Conservation (phyloP, 2,329 filamentous ascomycete genomes). For the Aspergillus texensis region DNA sequence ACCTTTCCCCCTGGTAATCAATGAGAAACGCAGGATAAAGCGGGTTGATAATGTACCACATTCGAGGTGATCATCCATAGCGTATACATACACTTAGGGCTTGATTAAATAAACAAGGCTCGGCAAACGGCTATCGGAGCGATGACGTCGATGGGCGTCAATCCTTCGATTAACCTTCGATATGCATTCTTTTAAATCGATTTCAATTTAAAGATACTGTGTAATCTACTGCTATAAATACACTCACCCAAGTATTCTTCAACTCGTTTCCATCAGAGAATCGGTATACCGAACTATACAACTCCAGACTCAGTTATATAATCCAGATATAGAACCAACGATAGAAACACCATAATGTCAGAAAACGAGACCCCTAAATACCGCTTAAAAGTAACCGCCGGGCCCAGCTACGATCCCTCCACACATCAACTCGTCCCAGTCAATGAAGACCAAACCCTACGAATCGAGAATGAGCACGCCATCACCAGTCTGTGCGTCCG, state of each 20-base stretch:
- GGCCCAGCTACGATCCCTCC: slow-evolving; percentile 71
- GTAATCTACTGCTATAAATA: neutral
- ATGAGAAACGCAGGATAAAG: neutral
- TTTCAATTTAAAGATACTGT: no score
- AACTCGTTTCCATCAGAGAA: neutral
- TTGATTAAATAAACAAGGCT: no score
- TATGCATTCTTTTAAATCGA: no score
- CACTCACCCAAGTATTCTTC: neutral
- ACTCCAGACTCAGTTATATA: neutral
- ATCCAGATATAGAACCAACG: neutral
- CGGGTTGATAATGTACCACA: neutral
- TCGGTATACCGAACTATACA: neutral
- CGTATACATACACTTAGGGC: no score
- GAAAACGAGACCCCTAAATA: slow-evolving; percentile 49
- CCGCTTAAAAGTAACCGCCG: slow-evolving; percentile 79
- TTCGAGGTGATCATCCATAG: neutral
- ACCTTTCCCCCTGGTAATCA: neutral
- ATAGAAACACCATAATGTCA: neutral
- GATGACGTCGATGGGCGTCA: no score
- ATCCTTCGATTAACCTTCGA: no score
- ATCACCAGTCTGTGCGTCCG: slow-evolving; percentile 73
- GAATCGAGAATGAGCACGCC: slow-evolving; percentile 65
- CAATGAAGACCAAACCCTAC: slow-evolving; percentile 67
- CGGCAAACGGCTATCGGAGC: no score
- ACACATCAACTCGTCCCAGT: slow-evolving; percentile 75